A percentile compares a stretch with the other conserved stretches of the same genome.
phyloP scores from a whole-genome alignment of 208 protist species.

The Leishmania turanica region DNA sequence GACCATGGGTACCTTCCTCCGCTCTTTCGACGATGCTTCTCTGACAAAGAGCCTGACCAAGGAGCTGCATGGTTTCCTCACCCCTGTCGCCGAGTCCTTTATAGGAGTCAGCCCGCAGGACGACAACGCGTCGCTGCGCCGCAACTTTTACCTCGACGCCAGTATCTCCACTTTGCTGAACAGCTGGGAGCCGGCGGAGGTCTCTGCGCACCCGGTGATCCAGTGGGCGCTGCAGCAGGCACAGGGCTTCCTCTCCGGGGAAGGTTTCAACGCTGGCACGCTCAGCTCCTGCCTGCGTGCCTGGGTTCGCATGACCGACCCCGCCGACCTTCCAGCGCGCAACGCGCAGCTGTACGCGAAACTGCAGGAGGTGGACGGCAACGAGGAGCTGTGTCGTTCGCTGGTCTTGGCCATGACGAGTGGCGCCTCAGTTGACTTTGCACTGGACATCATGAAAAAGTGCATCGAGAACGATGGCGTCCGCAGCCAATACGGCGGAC shows the following conservation, averaged over 20 bases:
- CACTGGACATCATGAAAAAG: conserved; percentile 48
- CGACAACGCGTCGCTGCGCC: conserved; percentile 31
- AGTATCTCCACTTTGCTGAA: conserved; percentile 34
- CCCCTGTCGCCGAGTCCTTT: conserved; percentile 30
- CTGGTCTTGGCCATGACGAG: conserved; percentile 67
- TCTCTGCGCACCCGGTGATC: conserved; percentile 35
- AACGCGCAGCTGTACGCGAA: conserved; percentile 52
- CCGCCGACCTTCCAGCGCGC: conserved; percentile 19
- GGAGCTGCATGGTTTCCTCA: conserved; percentile 37
- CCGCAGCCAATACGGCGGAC: conserved; percentile 78
- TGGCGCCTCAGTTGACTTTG: conserved; percentile 53
- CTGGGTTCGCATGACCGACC: conserved; percentile 45
- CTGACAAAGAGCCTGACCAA: conserved; percentile 26
- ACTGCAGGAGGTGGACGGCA: conserved; percentile 61
- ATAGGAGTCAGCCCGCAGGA: conserved; percentile 14
- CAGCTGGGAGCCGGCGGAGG: conserved; percentile 16
- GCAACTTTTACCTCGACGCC: conserved; percentile 45
- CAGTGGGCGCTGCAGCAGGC: conserved; percentile 70
- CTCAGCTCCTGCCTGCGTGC: conserved; percentile 46
- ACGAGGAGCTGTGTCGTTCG: conserved; percentile 67
- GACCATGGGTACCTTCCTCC: conserved; percentile 41
- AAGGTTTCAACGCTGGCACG: conserved; percentile 42
- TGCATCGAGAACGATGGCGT: conserved; percentile 73
- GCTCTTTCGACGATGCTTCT: conserved; percentile 42
- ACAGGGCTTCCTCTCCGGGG: conserved; percentile 43